Base-by-base conservation (phyloP, 768 basidiomycete genomes). In the Mycena rosella region DNA sequence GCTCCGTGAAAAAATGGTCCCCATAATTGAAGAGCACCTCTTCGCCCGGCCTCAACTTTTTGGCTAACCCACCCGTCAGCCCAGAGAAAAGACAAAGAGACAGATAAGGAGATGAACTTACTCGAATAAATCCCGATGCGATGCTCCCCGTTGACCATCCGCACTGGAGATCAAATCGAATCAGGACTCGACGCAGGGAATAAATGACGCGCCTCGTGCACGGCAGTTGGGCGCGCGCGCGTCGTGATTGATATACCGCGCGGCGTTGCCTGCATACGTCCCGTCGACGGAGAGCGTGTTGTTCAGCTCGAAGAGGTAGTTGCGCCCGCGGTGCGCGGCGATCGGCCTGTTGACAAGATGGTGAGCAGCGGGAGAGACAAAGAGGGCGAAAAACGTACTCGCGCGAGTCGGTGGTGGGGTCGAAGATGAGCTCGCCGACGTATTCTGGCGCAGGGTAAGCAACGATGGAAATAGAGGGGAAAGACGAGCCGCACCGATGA, bases 201-300 rank as follows among this genome's bases (percentile, higher is more conserved):
- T 51, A 32, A 18, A 17, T 27, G 15, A 74, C 81, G 29, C 69
- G 89, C 89, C 82, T 61, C 63, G 71, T 0, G 88, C 87, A 1
- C 66, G 55, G 65, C 85, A 86, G 71, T 90, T 92, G 4, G 78
- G 74, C 20, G 49, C 68, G 55, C 65, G 64, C 36, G 55, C 70
- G 24, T 80, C 78, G 63, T 94, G 92, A 71, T 94, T 91, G 59
- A 93, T 87, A 70, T 88, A 93, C 17, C 91, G 82, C n/a, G 90
- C 81, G 44, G 83, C 80, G 63, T 93, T 93, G 5, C 90, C 91
- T 0, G 79, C 84, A 38, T 79, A 81, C 20, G 83, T 76, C 32
- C 86, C 80, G 73, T 94, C 92, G n/a, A 92, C 72, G 10, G 83
- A 79, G 30, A 84, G 71, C 0, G 76, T 74, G 0, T 74, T 47